Percentiles rank a stretch among this genome's conserved stretches.
These are phyloP conservation scores for Naumovozyma baii DNA, from an alignment of 805 yeast species.

Conservation along the genomic window DNA sequence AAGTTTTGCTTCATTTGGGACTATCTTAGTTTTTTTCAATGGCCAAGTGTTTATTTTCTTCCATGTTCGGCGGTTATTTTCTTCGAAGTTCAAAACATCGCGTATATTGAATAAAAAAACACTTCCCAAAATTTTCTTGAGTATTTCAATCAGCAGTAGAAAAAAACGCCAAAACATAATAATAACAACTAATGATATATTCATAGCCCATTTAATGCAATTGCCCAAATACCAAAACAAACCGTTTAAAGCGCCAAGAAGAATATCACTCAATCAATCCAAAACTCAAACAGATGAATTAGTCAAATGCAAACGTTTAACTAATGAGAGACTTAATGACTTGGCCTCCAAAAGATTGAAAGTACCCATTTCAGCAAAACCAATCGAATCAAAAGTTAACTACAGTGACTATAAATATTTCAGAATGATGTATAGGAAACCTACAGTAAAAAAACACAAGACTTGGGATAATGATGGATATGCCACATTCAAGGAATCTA, in stretches of 20 bases:
- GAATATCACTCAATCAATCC: constrained; percentile 1
- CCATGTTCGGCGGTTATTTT: too few species aligned
- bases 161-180: too few species aligned
- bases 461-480: constrained; percentile 93
- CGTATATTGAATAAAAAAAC: too few species aligned
- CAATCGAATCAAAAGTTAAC: background rate
- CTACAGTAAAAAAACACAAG: constrained; percentile 67
- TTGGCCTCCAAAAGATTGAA: background rate
- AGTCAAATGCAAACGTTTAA: background rate
- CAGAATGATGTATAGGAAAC: constrained; percentile 58
- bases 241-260: constrained; percentile 46
- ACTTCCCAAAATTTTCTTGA: too few species aligned
- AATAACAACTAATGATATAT: too few species aligned
- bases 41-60: too few species aligned
- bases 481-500: constrained; percentile 30
- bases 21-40: too few species aligned
- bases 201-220: constrained; percentile 17
- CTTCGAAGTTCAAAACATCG: too few species aligned
- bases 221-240: constrained; percentile 32
- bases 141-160: too few species aligned
- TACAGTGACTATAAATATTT: constrained; percentile 8
- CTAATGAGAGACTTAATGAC: background rate
- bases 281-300: background rate
- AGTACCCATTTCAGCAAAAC: background rate
- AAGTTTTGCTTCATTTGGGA: too few species aligned